Evolutionary conservation across 495 filamentous ascomycete species (phyloP).

Genomic region (Neurospora terricola): DNA sequence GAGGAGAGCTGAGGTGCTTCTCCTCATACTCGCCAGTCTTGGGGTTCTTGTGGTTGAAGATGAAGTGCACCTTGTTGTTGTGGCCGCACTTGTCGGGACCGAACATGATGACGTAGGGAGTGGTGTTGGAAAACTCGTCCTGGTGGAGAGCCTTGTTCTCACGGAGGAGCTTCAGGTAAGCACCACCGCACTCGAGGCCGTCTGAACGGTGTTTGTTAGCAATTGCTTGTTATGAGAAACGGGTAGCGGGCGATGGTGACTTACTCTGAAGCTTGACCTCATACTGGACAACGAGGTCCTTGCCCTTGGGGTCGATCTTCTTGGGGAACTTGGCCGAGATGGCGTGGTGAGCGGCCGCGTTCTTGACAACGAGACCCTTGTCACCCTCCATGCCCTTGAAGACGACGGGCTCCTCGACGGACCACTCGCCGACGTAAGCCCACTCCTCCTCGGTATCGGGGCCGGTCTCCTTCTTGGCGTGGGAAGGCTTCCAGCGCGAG

Average conservation of each 20-base stretch:
- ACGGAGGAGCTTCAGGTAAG: slow-evolving; percentile 97
- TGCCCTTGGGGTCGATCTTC: slow-evolving; percentile 93
- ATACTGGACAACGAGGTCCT: slow-evolving; percentile 95
- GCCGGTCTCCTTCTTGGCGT: slow-evolving; percentile 83
- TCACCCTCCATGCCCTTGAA: slow-evolving; percentile 93
- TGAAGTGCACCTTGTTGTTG: slow-evolving; percentile 99
- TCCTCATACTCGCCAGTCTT: slow-evolving; percentile 99
- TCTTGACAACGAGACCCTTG: slow-evolving; percentile 91
- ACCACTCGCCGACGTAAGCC: slow-evolving; percentile 95
- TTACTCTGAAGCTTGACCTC: slow-evolving; percentile 98
- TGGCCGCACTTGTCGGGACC: slow-evolving; percentile 98
- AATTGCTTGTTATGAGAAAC: background rate
- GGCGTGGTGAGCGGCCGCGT: slow-evolving; percentile 92
- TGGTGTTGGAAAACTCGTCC: slow-evolving; percentile 96
- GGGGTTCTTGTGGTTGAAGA: slow-evolving; percentile 99
- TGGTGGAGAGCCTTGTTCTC: slow-evolving; percentile 94
- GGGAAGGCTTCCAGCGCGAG: slow-evolving; percentile 79
- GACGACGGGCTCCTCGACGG: slow-evolving; percentile 88
- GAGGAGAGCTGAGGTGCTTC: slow-evolving; percentile 88
- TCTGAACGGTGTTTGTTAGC: slow-evolving; percentile 38
- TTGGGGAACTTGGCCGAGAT: slow-evolving; percentile 98
- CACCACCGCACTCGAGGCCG: slow-evolving; percentile 95
- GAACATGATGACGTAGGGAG: slow-evolving; percentile 99
- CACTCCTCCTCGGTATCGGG: slow-evolving; percentile 85
- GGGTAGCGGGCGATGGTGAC: slow-evolving; percentile 20